Evolutionary conservation across 1,139 yeast species (phyloP), one percentile per base, ranked within the genome.

Genomic region (Torulaspora globosa): DNA sequence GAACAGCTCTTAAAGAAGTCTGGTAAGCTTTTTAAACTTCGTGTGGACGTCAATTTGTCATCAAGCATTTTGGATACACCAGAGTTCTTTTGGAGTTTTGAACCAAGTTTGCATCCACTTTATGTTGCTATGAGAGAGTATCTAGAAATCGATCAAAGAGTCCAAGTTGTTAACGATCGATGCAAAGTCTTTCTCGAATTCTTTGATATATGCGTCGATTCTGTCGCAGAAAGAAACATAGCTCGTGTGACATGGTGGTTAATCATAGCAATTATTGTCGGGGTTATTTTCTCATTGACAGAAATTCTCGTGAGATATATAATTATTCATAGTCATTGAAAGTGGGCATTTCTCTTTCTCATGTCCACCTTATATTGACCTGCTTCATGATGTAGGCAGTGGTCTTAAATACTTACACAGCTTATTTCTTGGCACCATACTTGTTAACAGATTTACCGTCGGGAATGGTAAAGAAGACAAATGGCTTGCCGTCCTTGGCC

Each of bases 1-100:
- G 87, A 83, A 48, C 94, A 88, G 57, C 72, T 92, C 26, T 68
- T 92, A 50, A 86, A 83, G 59, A 88, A 90, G 60, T 85, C 96
- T 1, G 98, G 98, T 11, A 82, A 85, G 60, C 69, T 92, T 43
- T 90, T 90, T 71, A 90, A 89, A 58, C 67, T 92, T 27, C 72
- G 98, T 39, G 96, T 90, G 7, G 98, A 92, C 66, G 97, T 92
- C 3, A 92, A 92, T 62, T 70, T 92, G 46, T 84, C 94, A 5
- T 86, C 96, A 11, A 87, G 89, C 50, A 90, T 92, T 19, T 72
- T 92, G 47, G 98, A 92, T 61, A 89, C 96, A 0, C 98, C 98
- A 0, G 96, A 87, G 49, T 89, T 88, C 60, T 92, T 92, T 65
- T 92, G 98, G 98, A 86, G 92, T 21, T 79, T 84, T 51, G 98